Percentiles rank a stretch among this genome's conserved stretches.
phyloP scores from a whole-genome alignment of 345 rosid genomes.

The Sapria himalayana region DNA sequence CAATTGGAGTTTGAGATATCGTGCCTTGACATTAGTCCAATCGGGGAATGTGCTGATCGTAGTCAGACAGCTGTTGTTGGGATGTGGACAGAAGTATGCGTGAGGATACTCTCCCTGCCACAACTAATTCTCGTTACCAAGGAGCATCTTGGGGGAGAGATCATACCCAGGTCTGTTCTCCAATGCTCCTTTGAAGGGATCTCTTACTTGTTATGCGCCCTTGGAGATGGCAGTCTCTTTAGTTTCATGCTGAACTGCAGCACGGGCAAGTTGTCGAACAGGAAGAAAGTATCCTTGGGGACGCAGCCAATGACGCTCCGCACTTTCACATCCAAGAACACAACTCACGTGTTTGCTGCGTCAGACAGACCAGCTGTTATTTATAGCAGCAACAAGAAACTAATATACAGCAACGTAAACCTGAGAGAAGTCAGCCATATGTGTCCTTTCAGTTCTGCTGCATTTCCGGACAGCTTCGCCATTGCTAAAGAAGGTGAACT shows the following conservation, averaged over 20 bases:
- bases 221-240: constrained; percentile 91
- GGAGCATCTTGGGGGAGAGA: constrained; percentile 86
- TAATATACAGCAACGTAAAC: constrained; percentile 88
- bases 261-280: constrained; percentile 50
- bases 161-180: constrained; percentile 83
- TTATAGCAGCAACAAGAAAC: constrained; percentile 93
- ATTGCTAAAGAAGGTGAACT: constrained; percentile 92
- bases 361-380: constrained; percentile 94
- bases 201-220: constrained; percentile 83
- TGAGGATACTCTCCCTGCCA: constrained; percentile 60
- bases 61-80: constrained; percentile 94
- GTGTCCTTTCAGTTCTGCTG: constrained; percentile 91
- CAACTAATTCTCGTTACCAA: constrained; percentile 64
- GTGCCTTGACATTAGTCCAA: constrained; percentile 85
- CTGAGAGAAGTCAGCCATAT: constrained; percentile 90
- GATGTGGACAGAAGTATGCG: constrained; percentile 95
- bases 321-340: constrained; percentile 77
- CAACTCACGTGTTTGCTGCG: constrained; percentile 86
- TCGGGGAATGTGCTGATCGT: constrained; percentile 44
- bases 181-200: constrained; percentile 91
- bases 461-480: constrained; percentile 91
- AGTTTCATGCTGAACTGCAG: constrained; percentile 57
- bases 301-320: constrained; percentile 93
- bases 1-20: constrained; percentile 75
- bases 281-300: constrained; percentile 82